phyloP scores from a whole-genome alignment of 164 flowering plant species.

The Echeveria elegans region DNA sequence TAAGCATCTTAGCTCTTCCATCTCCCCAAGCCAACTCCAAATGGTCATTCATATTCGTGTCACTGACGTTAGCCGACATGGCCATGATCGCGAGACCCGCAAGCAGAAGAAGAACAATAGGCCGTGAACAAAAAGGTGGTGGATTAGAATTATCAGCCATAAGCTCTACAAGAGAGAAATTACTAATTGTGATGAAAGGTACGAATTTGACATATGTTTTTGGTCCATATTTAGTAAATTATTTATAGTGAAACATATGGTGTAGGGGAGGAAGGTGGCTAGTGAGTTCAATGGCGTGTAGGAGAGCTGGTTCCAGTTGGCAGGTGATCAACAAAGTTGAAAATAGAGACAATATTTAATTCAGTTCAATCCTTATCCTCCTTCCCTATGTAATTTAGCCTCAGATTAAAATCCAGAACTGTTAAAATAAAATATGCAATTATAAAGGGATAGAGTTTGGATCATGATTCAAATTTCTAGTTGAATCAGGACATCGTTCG shows the following conservation, averaged over 20 bases:
- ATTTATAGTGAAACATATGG: background rate
- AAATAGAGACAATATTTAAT: conserved; percentile 1
- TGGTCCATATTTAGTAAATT: background rate
- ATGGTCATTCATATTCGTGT: background rate
- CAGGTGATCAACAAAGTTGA: background rate
- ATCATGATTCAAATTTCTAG: too few relatives aligned
- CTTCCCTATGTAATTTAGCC: too few relatives aligned
- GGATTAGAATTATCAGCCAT: background rate
- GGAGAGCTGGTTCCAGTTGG: conserved; percentile 7
- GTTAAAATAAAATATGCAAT: too few relatives aligned
- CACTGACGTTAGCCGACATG: background rate
- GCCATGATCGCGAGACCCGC: background rate
- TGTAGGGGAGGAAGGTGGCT: background rate
- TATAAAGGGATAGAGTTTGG: too few relatives aligned
- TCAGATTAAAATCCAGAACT: too few relatives aligned
- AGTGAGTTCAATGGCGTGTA: background rate
- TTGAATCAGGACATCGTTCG: too few relatives aligned
- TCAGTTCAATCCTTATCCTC: background rate
- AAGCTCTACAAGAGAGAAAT: too few relatives aligned
- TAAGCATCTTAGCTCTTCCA: conserved; percentile 1
- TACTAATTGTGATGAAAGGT: background rate
- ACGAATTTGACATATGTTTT: background rate
- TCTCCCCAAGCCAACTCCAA: conserved; percentile 4
- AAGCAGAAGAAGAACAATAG: background rate
- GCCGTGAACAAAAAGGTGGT: background rate